These are phyloP conservation scores for Suhomyces atakaporum DNA, from an alignment of 1,139 yeast species.

Conservation along the genomic window DNA sequence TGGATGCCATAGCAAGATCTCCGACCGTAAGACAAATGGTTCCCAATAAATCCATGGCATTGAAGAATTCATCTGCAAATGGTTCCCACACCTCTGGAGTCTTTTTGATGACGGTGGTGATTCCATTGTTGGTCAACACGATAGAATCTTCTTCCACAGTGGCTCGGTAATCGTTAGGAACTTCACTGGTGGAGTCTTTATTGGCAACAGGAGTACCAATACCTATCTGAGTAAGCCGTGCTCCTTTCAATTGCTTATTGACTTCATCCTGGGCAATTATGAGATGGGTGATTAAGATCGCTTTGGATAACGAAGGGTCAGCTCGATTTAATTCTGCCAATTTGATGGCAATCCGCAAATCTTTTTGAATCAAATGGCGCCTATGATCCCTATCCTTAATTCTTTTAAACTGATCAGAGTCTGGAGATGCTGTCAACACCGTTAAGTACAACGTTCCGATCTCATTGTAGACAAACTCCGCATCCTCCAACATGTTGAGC, in stretches of 20 bases:
- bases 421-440: constrained; percentile 46
- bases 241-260: constrained; percentile 12
- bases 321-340: constrained; percentile 57
- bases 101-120: constrained; percentile 26
- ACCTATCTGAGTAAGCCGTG: constrained; percentile 7
- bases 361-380: constrained; percentile 70
- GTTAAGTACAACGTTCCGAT: constrained; percentile 63
- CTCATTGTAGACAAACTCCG: constrained; percentile 66
- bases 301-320: constrained; percentile 56
- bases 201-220: constrained; percentile 1
- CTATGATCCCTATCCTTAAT: constrained; percentile 33
- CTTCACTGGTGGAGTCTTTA: not conserved
- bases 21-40: constrained; percentile 70
- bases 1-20: constrained; percentile 62
- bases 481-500: constrained; percentile 60
- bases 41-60: constrained; percentile 68
- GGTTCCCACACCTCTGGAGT: constrained; percentile 66
- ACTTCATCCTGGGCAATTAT: constrained; percentile 66
- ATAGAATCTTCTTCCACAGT: constrained; percentile 17
- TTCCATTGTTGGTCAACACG: constrained; percentile 20
- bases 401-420: constrained; percentile 23
- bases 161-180: constrained; percentile 7
- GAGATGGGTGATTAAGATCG: constrained; percentile 63
- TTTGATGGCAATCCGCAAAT: constrained; percentile 67
- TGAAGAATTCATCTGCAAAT: constrained; percentile 72